Base-by-base conservation (phyloP, 306 rosid genomes). In the Cucurbita pepo region DNA sequence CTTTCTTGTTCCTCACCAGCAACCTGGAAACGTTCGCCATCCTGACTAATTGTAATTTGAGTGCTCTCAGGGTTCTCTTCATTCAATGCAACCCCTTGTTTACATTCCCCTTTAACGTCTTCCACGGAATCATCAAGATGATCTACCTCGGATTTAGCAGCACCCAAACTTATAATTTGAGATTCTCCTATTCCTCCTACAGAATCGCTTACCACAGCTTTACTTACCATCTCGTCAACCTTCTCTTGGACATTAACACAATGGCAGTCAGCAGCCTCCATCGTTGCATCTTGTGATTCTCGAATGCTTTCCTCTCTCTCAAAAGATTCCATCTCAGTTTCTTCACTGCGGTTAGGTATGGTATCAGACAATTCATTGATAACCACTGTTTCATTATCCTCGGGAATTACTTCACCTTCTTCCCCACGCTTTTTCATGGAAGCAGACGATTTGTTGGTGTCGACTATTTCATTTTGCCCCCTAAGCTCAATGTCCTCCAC, bases 221-320 rank as follows among this genome's bases (percentile, higher is more conserved):
- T 56, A 58, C 56, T 41, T 25, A 56, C 55, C 37, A 55, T 56
- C 66, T 22, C 76, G 40, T 73, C 54, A 40, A 19, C 48, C 22
- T 21, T 58, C 67, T 56, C 67, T 58, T 58, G 15, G 40, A 54
- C 54, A 51, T 15, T 25, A 5, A 37, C 80, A 54, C 56, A 63
- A 73, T 63, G 56, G 64, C 47, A 45, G 50, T 56, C 80, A 16
- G 76, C 54, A 75, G 54, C 74, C 80, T 72, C 82, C 30, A 66
- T 22, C 59, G 30, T 76, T 51, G 55, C 22, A 16, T 60, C 77
- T 4, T 14, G 50, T 71, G 81, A 70, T 52, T 41, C 83, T 38
- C 41, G 57, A 67, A 56, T 54, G 37, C 51, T 45, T 54, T 56
- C 52, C 1, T 21, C 74, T 14, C 73, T 52, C 69, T 34, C 74